Base-by-base conservation (phyloP, 371 early-diverging fungal species). In the Actinomucor elegans region DNA sequence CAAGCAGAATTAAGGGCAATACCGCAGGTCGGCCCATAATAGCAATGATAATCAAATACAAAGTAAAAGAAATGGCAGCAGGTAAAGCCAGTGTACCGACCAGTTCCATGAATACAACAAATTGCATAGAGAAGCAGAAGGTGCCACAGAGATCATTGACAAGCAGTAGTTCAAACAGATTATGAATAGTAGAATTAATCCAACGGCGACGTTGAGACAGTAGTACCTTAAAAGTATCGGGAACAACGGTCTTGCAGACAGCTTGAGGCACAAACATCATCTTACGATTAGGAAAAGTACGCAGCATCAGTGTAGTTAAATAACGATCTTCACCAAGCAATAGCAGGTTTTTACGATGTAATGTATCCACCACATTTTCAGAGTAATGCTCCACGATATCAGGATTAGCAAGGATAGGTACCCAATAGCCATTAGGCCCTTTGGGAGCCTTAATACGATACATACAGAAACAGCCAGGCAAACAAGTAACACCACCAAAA, bases 131-230 rank as follows among this genome's bases (percentile, higher is more conserved):
- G 66, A 97, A 97, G 65, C 97, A 99, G 66, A 98, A 98, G 5
- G 94, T 95, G 9, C 99, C 99, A 66, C 99, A 99, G 31, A 99
- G 77, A 64, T 97, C 94, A 28, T 92, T 86, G 5, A 99, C 96
- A 49, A 94, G 77, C 15, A 98, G 87, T 43, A 99, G 72, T 72
- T 99, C 99, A 73, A 96, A 68, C 57, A 99, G 73, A 63, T 99
- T 99, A 60, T 98, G 98, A 46, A 98, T 90, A 0, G 99, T 99
- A 3, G 98, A 98, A 79, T 99, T 99, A 75, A 99, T 99, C 99
- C 99, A 99, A 44, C 99, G 80, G 52, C 99, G 87, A 20, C 99
- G 87, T 74, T 99, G 99, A 14, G 96, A 96, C 28, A 99, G 75
- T 36, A 99, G 81, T 24, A 98, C 94, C 57, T 71, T 81, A 74